Percentiles rank a stretch among this genome's conserved stretches.
These are phyloP conservation scores for Pseudogymnoascus sp. DNA, from an alignment of 2,329 filamentous ascomycete species.

Conservation along the genomic window DNA sequence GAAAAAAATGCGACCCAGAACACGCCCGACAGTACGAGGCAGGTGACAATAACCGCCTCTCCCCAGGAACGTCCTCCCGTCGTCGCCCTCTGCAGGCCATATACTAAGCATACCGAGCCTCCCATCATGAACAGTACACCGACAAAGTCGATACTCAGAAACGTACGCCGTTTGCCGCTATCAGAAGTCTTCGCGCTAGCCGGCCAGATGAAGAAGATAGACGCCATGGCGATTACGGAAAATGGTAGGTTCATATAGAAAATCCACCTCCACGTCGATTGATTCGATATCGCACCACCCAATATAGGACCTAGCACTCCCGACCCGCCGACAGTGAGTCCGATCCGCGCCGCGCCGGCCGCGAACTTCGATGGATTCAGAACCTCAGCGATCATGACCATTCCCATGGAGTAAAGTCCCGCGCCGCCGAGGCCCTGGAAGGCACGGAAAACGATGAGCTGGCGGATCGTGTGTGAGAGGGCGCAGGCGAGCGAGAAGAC, in stretches of 20 bases:
- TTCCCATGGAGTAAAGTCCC: conserved; percentile 31
- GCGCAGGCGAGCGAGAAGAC: conserved; percentile 13
- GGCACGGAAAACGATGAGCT: conserved; percentile 23
- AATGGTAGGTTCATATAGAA: conserved; percentile 49
- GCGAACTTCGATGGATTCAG: conserved; percentile 36
- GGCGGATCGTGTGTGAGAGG: not conserved
- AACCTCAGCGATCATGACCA: conserved; percentile 40
- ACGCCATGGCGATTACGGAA: not conserved
- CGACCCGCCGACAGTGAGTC: conserved; percentile 30
- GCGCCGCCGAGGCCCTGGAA: conserved; percentile 30
- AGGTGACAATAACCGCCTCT: not conserved
- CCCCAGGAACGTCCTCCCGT: not conserved
- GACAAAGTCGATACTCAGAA: conserved; percentile 4
- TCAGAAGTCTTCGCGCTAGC: conserved; percentile 1
- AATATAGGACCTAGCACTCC: conserved; percentile 23
- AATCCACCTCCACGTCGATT: conserved; percentile 29
- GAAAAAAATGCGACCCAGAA: conserved; percentile 8
- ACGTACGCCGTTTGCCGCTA: not conserved
- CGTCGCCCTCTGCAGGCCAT: not conserved
- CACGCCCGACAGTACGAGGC: conserved; percentile 2
- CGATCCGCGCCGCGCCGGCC: conserved; percentile 42
- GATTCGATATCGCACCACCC: conserved; percentile 21
- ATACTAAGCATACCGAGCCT: conserved; percentile 10
- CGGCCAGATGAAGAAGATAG: not conserved
- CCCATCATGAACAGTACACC: conserved; percentile 11